phyloP scores from a whole-genome alignment of 2,329 filamentous ascomycete genomes.

The Eurotiales sp. region DNA sequence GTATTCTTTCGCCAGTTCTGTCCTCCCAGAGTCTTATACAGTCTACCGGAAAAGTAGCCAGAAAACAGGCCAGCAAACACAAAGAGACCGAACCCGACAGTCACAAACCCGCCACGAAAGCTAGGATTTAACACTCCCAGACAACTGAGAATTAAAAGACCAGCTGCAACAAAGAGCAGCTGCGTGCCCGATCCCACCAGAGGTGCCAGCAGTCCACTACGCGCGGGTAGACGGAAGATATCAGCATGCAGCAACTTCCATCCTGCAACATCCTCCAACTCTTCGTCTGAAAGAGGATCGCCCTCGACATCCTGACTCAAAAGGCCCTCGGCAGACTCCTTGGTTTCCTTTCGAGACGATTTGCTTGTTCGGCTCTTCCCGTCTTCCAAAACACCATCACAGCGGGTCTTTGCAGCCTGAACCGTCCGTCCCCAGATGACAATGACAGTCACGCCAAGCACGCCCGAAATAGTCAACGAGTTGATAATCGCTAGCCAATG shows the following conservation, averaged over 20 bases:
- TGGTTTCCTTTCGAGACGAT: constrained; percentile 43
- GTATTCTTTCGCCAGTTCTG: constrained; percentile 72
- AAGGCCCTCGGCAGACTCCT: constrained; percentile 55
- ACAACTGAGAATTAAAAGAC: constrained; percentile 68
- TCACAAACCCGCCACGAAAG: constrained; percentile 86
- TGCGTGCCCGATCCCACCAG: constrained; percentile 83
- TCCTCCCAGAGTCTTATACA: constrained; percentile 81
- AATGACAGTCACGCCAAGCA: constrained; percentile 73
- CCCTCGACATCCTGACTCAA: constrained; percentile 58
- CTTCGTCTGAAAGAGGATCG: constrained; percentile 64
- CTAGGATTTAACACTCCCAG: constrained; percentile 78
- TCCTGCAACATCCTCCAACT: constrained; percentile 74
- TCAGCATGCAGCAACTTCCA: constrained; percentile 90
- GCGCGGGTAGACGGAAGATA: constrained; percentile 71
- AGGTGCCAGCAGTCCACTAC: constrained; percentile 71
- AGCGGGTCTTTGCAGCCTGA: constrained; percentile 72
- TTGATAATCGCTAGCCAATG: constrained; percentile 89
- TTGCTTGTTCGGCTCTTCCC: constrained; percentile 55
- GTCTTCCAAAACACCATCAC: constrained; percentile 63
- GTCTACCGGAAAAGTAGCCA: constrained; percentile 78
- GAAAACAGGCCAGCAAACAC: constrained; percentile 79
- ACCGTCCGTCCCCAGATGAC: constrained; percentile 79
- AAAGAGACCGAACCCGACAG: constrained; percentile 77
- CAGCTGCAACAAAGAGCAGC: constrained; percentile 74
- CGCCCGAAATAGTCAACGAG: constrained; percentile 75